These are phyloP conservation scores for Penicillium roqueforti DNA, from an alignment of 495 filamentous ascomycete genomes.

Conservation along the genomic window DNA sequence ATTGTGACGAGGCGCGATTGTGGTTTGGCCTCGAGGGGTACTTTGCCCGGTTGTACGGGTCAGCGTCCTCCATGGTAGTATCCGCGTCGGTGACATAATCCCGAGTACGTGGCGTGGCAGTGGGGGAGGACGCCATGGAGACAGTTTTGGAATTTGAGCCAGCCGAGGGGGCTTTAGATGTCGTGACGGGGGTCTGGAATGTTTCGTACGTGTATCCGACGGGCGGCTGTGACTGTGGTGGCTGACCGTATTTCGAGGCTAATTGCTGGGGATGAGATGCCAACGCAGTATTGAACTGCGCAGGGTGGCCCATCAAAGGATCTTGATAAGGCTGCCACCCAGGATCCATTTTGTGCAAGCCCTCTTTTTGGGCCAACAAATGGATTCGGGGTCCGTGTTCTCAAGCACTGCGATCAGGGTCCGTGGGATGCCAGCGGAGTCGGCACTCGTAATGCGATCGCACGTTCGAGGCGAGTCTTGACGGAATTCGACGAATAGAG, in stretches of 20 bases:
- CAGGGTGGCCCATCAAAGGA: conserved; percentile 40
- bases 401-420: conserved; percentile 33
- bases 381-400: conserved; percentile 21
- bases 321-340: conserved; percentile 53
- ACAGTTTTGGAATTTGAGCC: conserved; percentile 52
- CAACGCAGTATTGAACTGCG: conserved; percentile 41
- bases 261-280: conserved; percentile 39
- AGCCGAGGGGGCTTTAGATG: conserved; percentile 44
- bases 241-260: conserved; percentile 45
- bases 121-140: conserved; percentile 59
- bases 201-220: conserved; percentile 70
- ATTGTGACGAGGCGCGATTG: conserved; percentile 59
- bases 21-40: conserved; percentile 67
- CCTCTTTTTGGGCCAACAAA: background rate
- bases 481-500: conserved; percentile 21
- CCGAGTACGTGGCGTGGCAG: conserved; percentile 61
- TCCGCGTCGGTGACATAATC: conserved; percentile 70
- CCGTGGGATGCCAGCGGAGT: conserved; percentile 30
- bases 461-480: conserved; percentile 14
- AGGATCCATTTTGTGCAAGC: conserved; percentile 39
- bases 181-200: conserved; percentile 52
- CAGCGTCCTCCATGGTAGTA: conserved; percentile 88
- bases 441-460: conserved; percentile 29
- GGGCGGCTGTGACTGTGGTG: conserved; percentile 55
- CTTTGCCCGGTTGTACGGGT: conserved; percentile 76